A percentile compares a stretch with the other conserved stretches of the same genome.
phyloP scores from a whole-genome alignment of 371 early-diverging fungal genomes.

The Saksenaea oblongispora region DNA sequence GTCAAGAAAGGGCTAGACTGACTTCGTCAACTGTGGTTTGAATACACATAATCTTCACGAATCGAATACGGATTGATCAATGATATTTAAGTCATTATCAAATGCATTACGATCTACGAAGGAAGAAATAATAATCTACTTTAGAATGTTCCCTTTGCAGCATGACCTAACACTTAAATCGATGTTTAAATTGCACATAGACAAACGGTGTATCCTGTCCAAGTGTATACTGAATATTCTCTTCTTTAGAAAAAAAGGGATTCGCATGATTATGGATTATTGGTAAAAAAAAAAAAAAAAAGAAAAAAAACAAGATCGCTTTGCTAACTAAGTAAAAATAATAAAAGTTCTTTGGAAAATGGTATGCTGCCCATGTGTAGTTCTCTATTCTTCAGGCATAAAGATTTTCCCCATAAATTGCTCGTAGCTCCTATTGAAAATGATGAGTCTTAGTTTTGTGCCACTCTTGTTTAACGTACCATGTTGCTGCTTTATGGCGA shows the following conservation, averaged over 20 bases:
- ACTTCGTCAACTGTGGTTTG: too few species aligned
- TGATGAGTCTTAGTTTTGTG: background rate
- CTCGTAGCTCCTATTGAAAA: conserved; percentile 45
- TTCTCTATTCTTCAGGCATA: conserved; percentile 47
- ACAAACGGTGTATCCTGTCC: too few species aligned
- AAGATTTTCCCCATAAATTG: conserved; percentile 56
- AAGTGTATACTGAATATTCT: background rate
- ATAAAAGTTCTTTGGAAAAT: background rate
- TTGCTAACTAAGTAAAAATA: background rate
- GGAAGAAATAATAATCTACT: too few species aligned
- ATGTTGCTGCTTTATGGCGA: conserved; percentile 59
- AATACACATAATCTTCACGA: too few species aligned
- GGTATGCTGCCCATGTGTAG: background rate
- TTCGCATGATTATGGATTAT: conserved; percentile 1
- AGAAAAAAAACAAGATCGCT: background rate
- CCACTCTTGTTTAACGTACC: conserved; percentile 28
- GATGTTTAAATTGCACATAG: too few species aligned
- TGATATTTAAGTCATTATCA: too few species aligned
- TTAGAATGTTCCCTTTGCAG: too few species aligned
- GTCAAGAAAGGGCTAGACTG: too few species aligned
- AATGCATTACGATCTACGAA: too few species aligned
- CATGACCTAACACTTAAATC: too few species aligned
- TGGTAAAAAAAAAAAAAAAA: background rate
- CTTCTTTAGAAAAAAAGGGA: background rate
- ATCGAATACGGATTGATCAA: too few species aligned